Evolutionary conservation across 2,329 filamentous ascomycete genomes (phyloP), one percentile per base, ranked within the genome.

Genomic region (Podosphaera aphanis): DNA sequence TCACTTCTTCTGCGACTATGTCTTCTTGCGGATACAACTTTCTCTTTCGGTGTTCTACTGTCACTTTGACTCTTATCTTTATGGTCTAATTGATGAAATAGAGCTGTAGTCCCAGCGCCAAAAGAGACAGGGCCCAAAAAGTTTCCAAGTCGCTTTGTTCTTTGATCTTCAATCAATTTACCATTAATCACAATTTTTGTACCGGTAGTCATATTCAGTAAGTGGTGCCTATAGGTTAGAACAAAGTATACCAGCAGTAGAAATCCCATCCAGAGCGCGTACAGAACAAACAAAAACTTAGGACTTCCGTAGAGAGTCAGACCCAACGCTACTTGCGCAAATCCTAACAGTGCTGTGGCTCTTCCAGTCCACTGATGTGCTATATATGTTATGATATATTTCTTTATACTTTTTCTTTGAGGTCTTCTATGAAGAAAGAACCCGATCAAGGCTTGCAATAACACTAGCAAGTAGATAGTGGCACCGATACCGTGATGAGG

Each of bases 271-370:
- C 79, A 88, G 0, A 95, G 51, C 0, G 86, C 71, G 57, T 81
- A 98, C 2, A 95, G 66, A 45, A 98, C 76, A 60, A 95, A 98
- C 2, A 86, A 69, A 33, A 71, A 73, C 56, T 79, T 75, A 4
- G 90, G 88, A 25, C 86, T 93, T 5, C 90, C 90, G 56, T 94
- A 98, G 1, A 98, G 68, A 0, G 86, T 86, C 41, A 98, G 67
- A 0, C 90, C 90, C 0, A 98, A 68, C 0, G 90, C 81, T 10
- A 98, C 74, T 59, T 98, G 90, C 2, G 78, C 71, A 52, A 95
- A 77, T 0, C 83, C 90, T 3, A 98, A 66, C 16, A 95, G 62
- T 2, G 82, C 79, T 54, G 88, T 74, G 0, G 73, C 65, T 47
- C 86, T 70, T 16, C 90, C 90, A 16, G 82, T 64, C 84, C 90